Evolutionary conservation across 768 basidiomycete genomes (phyloP), one percentile per base, ranked within the genome.

Genomic region (Lenzites betulinus): DNA sequence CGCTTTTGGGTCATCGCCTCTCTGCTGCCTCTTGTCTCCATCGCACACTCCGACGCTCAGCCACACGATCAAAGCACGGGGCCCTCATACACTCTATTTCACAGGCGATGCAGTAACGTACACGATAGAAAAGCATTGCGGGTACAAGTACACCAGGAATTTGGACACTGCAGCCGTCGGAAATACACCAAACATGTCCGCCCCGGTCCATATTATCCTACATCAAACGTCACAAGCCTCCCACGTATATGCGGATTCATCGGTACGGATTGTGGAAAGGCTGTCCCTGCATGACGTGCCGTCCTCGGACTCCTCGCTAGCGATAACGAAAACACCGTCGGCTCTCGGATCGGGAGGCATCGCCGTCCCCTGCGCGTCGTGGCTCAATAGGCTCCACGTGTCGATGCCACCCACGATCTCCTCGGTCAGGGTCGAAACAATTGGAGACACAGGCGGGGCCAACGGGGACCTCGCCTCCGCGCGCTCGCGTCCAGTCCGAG

Each of bases 241-340:
- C 36, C 38, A 39, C 2, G 36, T 41, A 11, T 22, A n/a, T 13
- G 36, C 51, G 9, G 51, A 51, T 11, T 38, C 28, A 20, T n/a
- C n/a, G 35, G 22, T 50, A 7, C 44, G 22, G 11, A 26, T 11
- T 2, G 30, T 33, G 7, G 15, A n/a, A 30, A 33, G 35, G 49
- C 49, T 35, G 49, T 33, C 33, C 49, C n/a, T 26, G 8, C 20
- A 8, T 18, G 30, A 35, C 6, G 42, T 16, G 13, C 47, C 54
- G 8, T 47, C 43, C 23, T 55, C 55, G 18, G 55, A 49, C 13
- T 49, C 55, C 36, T 57, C 55, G 47, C 49, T 49, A 3, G 55
- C 25, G 46, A 57, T 57, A 11, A 57, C 47, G 55, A 57, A 57
- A 1, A 39, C 46, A 8, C 38, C 55, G 25, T 57, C 36, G 46